Evolutionary conservation across 2,329 filamentous ascomycete species (phyloP).

Genomic region (Bipolaris victoriae): DNA sequence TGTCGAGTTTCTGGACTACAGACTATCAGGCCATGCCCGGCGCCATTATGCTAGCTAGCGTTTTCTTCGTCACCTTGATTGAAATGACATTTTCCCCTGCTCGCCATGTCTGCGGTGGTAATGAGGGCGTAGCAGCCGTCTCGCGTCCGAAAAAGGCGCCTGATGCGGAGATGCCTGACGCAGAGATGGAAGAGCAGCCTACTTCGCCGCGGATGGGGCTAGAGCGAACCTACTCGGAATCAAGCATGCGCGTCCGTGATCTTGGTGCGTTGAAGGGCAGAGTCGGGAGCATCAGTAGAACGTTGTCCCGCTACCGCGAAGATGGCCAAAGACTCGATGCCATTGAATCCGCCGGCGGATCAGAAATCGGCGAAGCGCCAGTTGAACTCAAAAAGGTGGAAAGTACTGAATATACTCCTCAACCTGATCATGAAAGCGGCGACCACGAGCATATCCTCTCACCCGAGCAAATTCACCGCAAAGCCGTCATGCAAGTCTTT

Average conservation of each 20-base stretch:
- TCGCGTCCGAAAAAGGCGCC: constrained; percentile 22
- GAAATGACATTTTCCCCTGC: constrained; percentile 66
- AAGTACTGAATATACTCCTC: constrained; percentile 27
- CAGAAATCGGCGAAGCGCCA: constrained; percentile 49
- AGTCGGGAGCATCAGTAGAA: constrained; percentile 38
- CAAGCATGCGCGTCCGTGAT: constrained; percentile 34
- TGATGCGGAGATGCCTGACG: constrained; percentile 5
- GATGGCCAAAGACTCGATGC: constrained; percentile 31
- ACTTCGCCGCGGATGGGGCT: constrained; percentile 11
- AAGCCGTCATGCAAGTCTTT: constrained; percentile 44
- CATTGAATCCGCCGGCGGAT: constrained; percentile 53
- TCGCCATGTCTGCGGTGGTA: constrained; percentile 62
- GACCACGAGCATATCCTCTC: constrained; percentile 23
- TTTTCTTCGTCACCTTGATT: constrained; percentile 66
- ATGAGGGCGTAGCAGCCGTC: constrained; percentile 46
- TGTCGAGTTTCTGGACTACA: constrained; percentile 63
- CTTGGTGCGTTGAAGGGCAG: constrained; percentile 33
- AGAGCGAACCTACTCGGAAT: constrained; percentile 27
- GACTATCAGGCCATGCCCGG: constrained; percentile 66
- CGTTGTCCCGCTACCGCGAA: constrained; percentile 36
- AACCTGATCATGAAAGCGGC: constrained; percentile 33
- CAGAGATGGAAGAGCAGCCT: constrained; percentile 6
- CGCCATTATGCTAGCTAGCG: constrained; percentile 66
- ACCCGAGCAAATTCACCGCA: constrained; percentile 35
- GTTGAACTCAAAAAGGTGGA: constrained; percentile 43